Evolutionary conservation across 257 asterid species (phyloP).

Genomic region (Anisodus tanguticus): DNA sequence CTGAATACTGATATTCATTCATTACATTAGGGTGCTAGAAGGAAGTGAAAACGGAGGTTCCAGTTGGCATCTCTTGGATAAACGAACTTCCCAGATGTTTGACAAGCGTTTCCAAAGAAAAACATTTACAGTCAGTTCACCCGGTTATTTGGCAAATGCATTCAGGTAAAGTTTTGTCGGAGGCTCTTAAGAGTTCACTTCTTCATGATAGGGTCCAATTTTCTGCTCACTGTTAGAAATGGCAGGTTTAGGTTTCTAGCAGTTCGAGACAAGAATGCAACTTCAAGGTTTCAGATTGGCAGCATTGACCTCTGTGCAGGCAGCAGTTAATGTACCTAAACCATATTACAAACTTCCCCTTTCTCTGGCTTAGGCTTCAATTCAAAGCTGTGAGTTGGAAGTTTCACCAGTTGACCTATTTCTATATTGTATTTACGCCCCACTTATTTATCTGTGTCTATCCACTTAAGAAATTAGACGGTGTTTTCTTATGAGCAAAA

Average conservation of each 20-base stretch:
- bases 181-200: neutral
- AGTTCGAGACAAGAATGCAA: constrained; percentile 69
- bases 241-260: constrained; percentile 74
- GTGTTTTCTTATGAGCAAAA: too few relatives aligned
- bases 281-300: constrained; percentile 83
- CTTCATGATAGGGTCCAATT: neutral
- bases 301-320: constrained; percentile 77
- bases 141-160: constrained; percentile 66
- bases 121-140: constrained; percentile 54
- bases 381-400: neutral
- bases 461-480: too few relatives aligned
- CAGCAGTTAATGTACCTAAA: constrained; percentile 28
- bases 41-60: constrained; percentile 87
- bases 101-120: constrained; percentile 75
- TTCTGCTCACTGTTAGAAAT: constrained; percentile 11
- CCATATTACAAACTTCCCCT: neutral
- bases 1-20: constrained; percentile 26
- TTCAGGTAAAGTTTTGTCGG: constrained; percentile 61
- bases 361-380: neutral
- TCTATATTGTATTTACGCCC: neutral
- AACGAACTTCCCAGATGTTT: constrained; percentile 70
- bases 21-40: constrained; percentile 69
- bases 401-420: neutral
- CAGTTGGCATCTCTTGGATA: constrained; percentile 71
- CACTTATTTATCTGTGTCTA: neutral